These are phyloP conservation scores for Microcera coccophila DNA, from an alignment of 2,329 filamentous ascomycete species.

Conservation along the genomic window DNA sequence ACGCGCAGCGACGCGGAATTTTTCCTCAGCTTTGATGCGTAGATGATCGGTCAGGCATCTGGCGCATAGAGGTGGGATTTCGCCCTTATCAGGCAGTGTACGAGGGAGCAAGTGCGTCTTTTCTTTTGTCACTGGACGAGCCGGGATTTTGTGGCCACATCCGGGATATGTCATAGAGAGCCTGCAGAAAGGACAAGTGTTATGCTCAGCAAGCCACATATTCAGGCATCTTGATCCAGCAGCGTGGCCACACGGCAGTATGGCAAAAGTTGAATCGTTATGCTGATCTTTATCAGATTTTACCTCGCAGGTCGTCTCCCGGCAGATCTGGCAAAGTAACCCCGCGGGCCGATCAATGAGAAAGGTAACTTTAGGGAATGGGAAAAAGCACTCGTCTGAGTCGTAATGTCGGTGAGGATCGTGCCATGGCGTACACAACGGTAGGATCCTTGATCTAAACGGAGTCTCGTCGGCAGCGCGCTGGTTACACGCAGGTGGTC, in stretches of 20 bases:
- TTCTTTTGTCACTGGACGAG: conserved; percentile 25
- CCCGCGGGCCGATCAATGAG: conserved; percentile 21
- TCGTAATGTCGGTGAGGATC: conserved; percentile 17
- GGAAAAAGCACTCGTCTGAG: conserved; percentile 21
- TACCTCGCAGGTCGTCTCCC: conserved; percentile 16
- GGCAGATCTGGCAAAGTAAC: conserved; percentile 27
- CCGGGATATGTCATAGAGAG: conserved; percentile 21
- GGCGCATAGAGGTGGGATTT: conserved; percentile 24
- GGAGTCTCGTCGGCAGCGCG: conserved; percentile 1
- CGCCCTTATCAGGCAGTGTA: conserved; percentile 31
- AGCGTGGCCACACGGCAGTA: conserved; percentile 37
- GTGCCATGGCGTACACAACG: conserved; percentile 14
- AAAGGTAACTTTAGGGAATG: conserved; percentile 28
- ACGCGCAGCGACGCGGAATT: conserved; percentile 10
- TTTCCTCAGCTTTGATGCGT: conserved; percentile 8
- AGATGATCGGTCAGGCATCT: conserved; percentile 13
- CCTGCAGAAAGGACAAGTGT: conserved; percentile 36
- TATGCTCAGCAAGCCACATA: conserved; percentile 22
- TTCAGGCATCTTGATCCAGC: conserved; percentile 29
- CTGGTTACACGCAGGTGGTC: neutral
- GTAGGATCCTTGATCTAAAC: conserved; percentile 10
- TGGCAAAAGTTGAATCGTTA: conserved; percentile 20
- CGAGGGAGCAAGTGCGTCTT: conserved; percentile 32
- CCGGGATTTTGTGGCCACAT: conserved; percentile 30
- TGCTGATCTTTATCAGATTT: conserved; percentile 10